These are phyloP conservation scores for Phytophthora idaei DNA, from an alignment of 352 stramenopile species.

Conservation along the genomic window DNA sequence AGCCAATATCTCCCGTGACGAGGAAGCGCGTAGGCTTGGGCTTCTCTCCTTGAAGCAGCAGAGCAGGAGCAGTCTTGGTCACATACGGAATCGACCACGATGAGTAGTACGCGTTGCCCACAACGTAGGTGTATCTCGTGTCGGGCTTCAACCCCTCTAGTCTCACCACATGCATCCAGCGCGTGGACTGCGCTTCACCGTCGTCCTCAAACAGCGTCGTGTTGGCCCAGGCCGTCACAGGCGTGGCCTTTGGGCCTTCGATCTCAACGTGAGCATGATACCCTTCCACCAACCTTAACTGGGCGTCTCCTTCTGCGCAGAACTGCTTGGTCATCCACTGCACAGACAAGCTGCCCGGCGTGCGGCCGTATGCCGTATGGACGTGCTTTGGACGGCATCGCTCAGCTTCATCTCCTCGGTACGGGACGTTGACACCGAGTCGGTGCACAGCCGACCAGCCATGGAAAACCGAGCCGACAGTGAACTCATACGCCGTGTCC, in stretches of 20 bases:
- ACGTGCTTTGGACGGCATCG: conserved; percentile 78
- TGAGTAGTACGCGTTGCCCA: conserved; percentile 67
- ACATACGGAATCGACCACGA: conserved; percentile 79
- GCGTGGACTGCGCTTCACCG: conserved; percentile 53
- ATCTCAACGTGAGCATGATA: conserved; percentile 50
- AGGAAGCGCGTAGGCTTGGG: conserved; percentile 68
- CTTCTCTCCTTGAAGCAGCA: conserved; percentile 18
- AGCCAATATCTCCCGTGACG: conserved; percentile 86
- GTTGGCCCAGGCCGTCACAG: conserved; percentile 46
- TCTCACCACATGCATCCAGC: conserved; percentile 67
- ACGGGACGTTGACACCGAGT: conserved; percentile 55
- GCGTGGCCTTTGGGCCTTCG: conserved; percentile 31
- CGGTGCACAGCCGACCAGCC: conserved; percentile 74
- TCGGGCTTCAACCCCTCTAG: conserved; percentile 65
- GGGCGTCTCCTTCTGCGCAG: conserved; percentile 46
- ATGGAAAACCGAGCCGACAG: conserved; percentile 78
- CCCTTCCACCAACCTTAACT: conserved; percentile 66
- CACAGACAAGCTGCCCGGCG: conserved; percentile 60
- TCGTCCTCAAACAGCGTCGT: conserved; percentile 71
- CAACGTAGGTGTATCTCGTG: conserved; percentile 79
- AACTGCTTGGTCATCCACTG: conserved; percentile 80
- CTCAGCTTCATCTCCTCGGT: conserved; percentile 44
- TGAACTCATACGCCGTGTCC: conserved; percentile 60
- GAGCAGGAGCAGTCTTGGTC: conserved; percentile 64
- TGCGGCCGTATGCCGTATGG: conserved; percentile 75